Evolutionary conservation across 2,329 filamentous ascomycete species (phyloP).

Genomic region (Fusarium nodosum): DNA sequence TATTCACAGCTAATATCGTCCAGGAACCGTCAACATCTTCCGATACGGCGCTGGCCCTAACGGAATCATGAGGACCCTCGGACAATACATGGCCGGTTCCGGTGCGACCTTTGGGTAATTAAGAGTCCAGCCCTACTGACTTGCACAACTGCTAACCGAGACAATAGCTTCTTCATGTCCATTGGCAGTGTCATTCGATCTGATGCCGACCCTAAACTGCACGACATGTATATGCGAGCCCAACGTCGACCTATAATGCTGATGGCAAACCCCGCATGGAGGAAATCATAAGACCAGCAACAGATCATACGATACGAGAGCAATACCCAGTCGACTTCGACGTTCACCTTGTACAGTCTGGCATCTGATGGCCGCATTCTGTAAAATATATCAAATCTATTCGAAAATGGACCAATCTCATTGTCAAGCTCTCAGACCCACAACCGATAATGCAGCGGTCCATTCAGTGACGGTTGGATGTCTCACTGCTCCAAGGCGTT

Average conservation of each 20-base stretch:
- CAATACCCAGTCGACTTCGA: slow-evolving; percentile 47
- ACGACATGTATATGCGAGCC: slow-evolving; percentile 81
- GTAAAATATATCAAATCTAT: slow-evolving; percentile 49
- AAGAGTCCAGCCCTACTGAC: not conserved
- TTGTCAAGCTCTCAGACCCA: slow-evolving; percentile 29
- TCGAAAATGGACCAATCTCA: slow-evolving; percentile 39
- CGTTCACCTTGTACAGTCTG: slow-evolving; percentile 48
- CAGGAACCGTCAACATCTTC: slow-evolving; percentile 94
- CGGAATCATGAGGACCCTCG: slow-evolving; percentile 92
- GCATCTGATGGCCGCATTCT: slow-evolving; percentile 45
- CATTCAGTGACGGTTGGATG: slow-evolving; percentile 20
- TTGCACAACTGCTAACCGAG: slow-evolving; percentile 38
- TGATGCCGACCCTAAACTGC: slow-evolving; percentile 82
- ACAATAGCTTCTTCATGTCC: slow-evolving; percentile 90
- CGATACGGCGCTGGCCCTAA: slow-evolving; percentile 93
- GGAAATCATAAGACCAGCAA: slow-evolving; percentile 47
- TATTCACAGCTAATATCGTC: slow-evolving; percentile 16
- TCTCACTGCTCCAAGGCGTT: slow-evolving; percentile 31
- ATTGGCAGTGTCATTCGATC: slow-evolving; percentile 97
- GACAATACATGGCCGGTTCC: slow-evolving; percentile 96
- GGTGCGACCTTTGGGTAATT: slow-evolving; percentile 93
- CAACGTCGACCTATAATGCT: slow-evolving; percentile 79
- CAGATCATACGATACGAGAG: slow-evolving; percentile 44
- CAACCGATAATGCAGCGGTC: slow-evolving; percentile 27
- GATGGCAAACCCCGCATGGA: slow-evolving; percentile 57